Conservation (phyloP, 345 rosid genomes). For the Isatis tinctoria region DNA sequence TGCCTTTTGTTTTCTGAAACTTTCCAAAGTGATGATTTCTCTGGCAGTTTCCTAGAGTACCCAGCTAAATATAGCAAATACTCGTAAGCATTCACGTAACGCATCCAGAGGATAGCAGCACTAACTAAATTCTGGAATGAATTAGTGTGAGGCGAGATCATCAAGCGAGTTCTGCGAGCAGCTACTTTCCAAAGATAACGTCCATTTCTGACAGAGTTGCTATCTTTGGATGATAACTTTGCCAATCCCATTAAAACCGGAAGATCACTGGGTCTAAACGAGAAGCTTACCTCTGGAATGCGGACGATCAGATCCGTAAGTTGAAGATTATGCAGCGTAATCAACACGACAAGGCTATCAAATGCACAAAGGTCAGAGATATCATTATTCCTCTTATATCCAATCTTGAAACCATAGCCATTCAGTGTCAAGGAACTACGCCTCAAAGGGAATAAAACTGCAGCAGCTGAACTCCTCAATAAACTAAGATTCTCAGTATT, state of each 20-base stretch:
- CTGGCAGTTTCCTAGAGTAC: slow-evolving; percentile 45
- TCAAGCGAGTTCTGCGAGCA: slow-evolving; percentile 54
- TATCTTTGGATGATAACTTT: slow-evolving; percentile 42
- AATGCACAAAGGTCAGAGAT: slow-evolving; percentile 30
- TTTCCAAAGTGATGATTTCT: slow-evolving; percentile 42
- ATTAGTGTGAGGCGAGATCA: slow-evolving; percentile 50
- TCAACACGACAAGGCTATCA: slow-evolving; percentile 33
- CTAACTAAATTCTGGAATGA: slow-evolving; percentile 52
- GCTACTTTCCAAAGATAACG: slow-evolving; percentile 76
- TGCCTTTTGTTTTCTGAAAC: slow-evolving; percentile 40
- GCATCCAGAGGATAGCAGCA: slow-evolving; percentile 59
- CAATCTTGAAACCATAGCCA: slow-evolving; percentile 48
- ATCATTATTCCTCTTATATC: slow-evolving; percentile 49
- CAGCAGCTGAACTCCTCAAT: slow-evolving; percentile 47
- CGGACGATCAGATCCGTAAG: slow-evolving; percentile 44
- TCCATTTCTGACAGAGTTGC: slow-evolving; percentile 54
- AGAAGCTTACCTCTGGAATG: slow-evolving; percentile 48
- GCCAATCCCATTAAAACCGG: slow-evolving; percentile 43
- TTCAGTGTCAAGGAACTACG: slow-evolving; percentile 45
- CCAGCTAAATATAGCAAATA: slow-evolving; percentile 49
- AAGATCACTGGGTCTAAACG: slow-evolving; percentile 58
- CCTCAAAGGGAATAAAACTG: slow-evolving; percentile 46
- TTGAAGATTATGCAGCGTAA: slow-evolving; percentile 49
- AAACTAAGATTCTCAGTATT: slow-evolving; percentile 47
- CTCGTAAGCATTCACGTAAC: slow-evolving; percentile 62